Evolutionary conservation across 345 rosid genomes (phyloP).

Genomic region (Brassica nigra): DNA sequence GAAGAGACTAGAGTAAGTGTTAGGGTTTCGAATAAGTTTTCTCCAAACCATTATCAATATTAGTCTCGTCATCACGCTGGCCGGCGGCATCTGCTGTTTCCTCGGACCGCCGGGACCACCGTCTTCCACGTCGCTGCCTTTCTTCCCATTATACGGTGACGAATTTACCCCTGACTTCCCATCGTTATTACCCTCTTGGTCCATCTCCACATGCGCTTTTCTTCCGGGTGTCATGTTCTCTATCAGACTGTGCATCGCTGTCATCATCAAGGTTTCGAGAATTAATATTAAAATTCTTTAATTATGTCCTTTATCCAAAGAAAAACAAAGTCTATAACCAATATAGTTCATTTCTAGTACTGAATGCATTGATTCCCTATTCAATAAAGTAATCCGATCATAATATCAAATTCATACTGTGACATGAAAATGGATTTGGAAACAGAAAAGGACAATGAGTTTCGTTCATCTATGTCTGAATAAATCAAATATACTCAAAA

Average conservation of each 20-base stretch:
- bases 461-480: background rate
- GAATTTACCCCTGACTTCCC: slow-evolving; percentile 45
- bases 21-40: slow-evolving; percentile 74
- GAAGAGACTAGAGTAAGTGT: slow-evolving; percentile 69
- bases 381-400: background rate
- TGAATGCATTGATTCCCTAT: background rate
- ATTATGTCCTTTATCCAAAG: background rate
- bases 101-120: slow-evolving; percentile 41
- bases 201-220: slow-evolving; percentile 52
- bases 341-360: background rate
- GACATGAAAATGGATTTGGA: background rate
- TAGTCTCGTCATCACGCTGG: slow-evolving; percentile 71
- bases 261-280: slow-evolving; percentile 5
- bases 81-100: slow-evolving; percentile 72
- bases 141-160: slow-evolving; percentile 54
- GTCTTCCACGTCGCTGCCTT: slow-evolving; percentile 46
- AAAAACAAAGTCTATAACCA: background rate
- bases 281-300: background rate
- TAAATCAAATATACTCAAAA: background rate
- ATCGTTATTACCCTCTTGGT: slow-evolving; percentile 50
- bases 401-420: background rate
- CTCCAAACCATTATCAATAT: slow-evolving; percentile 79
- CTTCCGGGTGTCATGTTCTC: slow-evolving; percentile 62
- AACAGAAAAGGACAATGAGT: background rate
- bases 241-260: slow-evolving; percentile 67